Percentiles rank a stretch among this genome's conserved stretches.
Evolutionary conservation across 2,329 filamentous ascomycete species (phyloP).

Genomic region (Aspergillus ibericus): DNA sequence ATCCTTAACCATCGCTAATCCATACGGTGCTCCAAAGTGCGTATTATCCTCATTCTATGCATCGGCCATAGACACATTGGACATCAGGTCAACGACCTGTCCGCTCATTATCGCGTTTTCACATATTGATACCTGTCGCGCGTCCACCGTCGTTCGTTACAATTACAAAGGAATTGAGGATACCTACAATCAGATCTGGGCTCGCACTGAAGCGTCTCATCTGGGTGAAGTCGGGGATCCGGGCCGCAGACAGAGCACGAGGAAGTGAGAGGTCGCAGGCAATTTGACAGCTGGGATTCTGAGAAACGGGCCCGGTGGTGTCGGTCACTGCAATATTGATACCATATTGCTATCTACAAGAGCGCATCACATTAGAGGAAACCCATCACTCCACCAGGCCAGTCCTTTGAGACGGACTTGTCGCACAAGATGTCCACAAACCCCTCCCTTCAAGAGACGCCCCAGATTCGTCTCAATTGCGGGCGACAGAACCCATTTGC

Average conservation of each 20-base stretch:
- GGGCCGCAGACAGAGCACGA: not conserved
- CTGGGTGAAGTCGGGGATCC: not conserved
- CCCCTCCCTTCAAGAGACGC: conserved; percentile 35
- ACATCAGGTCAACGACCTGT: conserved; percentile 1
- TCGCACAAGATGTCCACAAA: conserved; percentile 14
- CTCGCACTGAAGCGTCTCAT: not conserved
- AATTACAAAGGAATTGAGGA: not conserved
- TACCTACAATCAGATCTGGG: not conserved
- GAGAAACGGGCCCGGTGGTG: not conserved
- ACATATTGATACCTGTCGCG: not conserved
- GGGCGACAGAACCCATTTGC: conserved; percentile 55
- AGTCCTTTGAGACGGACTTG: not conserved
- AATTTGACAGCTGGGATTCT: too few relatives aligned
- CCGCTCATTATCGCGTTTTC: conserved; percentile 7
- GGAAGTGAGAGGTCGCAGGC: not conserved
- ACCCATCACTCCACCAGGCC: not conserved
- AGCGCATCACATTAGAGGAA: not conserved
- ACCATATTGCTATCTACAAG: not conserved
- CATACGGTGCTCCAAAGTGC: not conserved
- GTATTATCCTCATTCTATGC: not conserved
- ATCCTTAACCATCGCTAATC: not conserved
- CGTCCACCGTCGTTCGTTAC: not conserved
- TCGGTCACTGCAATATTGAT: not conserved
- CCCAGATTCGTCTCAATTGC: conserved; percentile 66
- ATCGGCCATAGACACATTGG: not conserved